Percentiles rank a stretch among this genome's conserved stretches.
Evolutionary conservation across 192 early-diverging fungal genomes (phyloP).

Genomic region (Linnemannia hyalina): DNA sequence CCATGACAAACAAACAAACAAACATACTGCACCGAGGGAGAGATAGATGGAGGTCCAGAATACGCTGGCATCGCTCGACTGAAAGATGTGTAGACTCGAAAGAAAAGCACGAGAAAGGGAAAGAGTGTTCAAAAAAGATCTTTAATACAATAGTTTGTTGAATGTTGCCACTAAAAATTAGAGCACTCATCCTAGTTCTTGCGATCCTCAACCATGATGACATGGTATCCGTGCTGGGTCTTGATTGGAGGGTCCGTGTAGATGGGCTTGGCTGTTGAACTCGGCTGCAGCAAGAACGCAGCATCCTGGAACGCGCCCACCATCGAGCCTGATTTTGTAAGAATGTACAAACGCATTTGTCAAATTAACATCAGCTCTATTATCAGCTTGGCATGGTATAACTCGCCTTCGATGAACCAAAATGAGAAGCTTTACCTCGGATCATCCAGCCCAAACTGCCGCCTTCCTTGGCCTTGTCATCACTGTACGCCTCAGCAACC

Average conservation of each 20-base stretch:
- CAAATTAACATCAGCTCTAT: not conserved
- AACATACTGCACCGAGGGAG: too few relatives aligned
- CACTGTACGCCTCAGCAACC: constrained; percentile 82
- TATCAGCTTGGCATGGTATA: not conserved
- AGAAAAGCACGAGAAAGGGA: not conserved
- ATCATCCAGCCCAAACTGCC: constrained; percentile 84
- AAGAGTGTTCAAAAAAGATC: too few relatives aligned
- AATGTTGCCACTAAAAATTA: not conserved
- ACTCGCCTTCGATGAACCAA: too few relatives aligned
- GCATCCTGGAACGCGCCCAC: constrained; percentile 85
- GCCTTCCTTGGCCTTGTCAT: constrained; percentile 87
- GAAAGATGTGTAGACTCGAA: not conserved
- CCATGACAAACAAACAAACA: too few relatives aligned
- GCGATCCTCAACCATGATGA: constrained; percentile 85
- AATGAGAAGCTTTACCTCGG: constrained; percentile 69
- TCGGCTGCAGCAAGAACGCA: constrained; percentile 80
- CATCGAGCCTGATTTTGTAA: constrained; percentile 48
- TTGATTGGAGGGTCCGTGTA: constrained; percentile 83
- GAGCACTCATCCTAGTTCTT: constrained; percentile 56
- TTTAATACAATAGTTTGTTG: too few relatives aligned
- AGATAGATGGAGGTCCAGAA: too few relatives aligned
- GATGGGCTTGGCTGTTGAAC: constrained; percentile 73
- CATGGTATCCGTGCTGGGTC: constrained; percentile 84
- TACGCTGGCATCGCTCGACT: too few relatives aligned
- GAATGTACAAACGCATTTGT: not conserved